Conservation (phyloP, 2,329 filamentous ascomycete species). For the Talaromyces sp. region DNA sequence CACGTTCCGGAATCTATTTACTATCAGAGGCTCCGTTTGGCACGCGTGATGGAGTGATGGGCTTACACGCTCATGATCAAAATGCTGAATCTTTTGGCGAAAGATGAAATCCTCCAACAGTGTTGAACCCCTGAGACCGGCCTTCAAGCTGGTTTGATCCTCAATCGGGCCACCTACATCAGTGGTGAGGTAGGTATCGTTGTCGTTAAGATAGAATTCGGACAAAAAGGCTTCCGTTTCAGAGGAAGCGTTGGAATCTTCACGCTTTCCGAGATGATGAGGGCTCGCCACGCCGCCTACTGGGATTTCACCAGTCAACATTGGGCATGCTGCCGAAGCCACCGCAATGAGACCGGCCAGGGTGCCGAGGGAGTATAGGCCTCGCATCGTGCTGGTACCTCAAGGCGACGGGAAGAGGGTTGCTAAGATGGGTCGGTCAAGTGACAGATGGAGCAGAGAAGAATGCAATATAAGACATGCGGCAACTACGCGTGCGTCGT, state of each 20-base stretch:
- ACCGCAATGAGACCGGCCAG: background rate
- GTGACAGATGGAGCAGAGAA: background rate
- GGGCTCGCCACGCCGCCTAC: constrained; percentile 2
- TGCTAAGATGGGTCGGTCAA: background rate
- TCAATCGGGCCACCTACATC: constrained; percentile 66
- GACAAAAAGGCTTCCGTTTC: constrained; percentile 41
- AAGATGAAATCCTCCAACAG: constrained; percentile 70
- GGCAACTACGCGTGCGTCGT: background rate
- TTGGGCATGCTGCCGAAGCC: constrained; percentile 13
- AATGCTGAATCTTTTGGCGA: constrained; percentile 67
- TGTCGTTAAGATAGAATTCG: constrained; percentile 51
- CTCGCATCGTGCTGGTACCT: constrained; percentile 7
- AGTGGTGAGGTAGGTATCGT: constrained; percentile 56
- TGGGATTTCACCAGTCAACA: constrained; percentile 9
- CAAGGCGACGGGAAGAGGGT: background rate
- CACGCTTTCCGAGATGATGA: constrained; percentile 41
- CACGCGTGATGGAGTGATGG: background rate
- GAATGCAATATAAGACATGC: background rate
- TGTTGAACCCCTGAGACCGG: constrained; percentile 63
- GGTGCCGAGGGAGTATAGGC: constrained; percentile 2
- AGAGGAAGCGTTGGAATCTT: constrained; percentile 26
- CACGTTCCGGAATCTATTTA: constrained; percentile 57
- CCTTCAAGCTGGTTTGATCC: constrained; percentile 64
- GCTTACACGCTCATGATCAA: constrained; percentile 65
- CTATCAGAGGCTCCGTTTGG: background rate